Base-by-base conservation (phyloP, 2,329 filamentous ascomycete genomes). In the Waltergamsia citrina region DNA sequence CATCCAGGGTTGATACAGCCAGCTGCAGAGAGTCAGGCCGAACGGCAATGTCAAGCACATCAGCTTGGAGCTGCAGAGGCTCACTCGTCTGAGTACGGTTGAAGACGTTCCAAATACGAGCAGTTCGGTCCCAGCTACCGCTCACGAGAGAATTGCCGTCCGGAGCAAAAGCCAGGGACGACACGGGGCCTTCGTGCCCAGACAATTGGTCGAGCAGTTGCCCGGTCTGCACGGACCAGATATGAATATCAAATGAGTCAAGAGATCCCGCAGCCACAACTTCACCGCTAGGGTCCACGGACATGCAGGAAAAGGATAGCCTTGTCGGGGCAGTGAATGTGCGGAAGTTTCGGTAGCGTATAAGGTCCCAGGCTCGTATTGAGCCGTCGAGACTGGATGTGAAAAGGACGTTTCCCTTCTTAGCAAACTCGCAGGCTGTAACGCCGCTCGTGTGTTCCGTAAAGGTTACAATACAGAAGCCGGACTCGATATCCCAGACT, bases 171-270 rank as follows among this genome's bases (percentile, higher is more conserved):
- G 86, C 78, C 18, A 98, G 64, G 3, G 85, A 80, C 5, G 87
- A 92, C 2, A 98, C 82, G 0, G 92, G 92, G 0, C 90, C 92
- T 60, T 98, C 90, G 46, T 98, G 92, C 2, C 92, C 93, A 6
- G 88, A 74, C 17, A 98, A 67, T 44, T 82, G 82, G 53, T 98
- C 92, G 6, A 98, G 75, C 14, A 98, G 68, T 56, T 98, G 92
- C 3, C 92, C 92, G 1, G 90, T 98, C 53, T 98, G 92, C 4
- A 98, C 93, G 5, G 86, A 95, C 92, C 92, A 98, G 41, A 98
- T 84, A 59, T 98, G 88, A 33, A 98, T 85, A 51, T 96, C 90
- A 44, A 95, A 96, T 5, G 88, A 94, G 55, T 98, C 92, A 12
- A 94, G 70, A 2, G 90, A 96, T 3, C 90, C 92, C 8, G 92